phyloP scores from a whole-genome alignment of 495 filamentous ascomycete genomes.

The Penicillium maclennaniae region DNA sequence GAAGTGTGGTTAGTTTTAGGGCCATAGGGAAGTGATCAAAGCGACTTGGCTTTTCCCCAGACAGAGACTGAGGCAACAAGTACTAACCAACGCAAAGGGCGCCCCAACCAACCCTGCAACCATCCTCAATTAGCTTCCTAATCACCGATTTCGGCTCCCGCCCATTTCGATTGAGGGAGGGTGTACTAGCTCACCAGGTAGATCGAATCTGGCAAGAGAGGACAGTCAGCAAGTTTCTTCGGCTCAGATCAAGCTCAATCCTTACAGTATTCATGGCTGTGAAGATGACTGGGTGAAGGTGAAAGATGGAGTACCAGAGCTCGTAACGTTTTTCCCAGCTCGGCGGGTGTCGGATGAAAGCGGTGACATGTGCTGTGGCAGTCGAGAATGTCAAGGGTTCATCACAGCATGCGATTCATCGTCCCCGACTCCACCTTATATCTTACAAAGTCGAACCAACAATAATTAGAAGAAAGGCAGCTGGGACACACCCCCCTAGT shows the following conservation, averaged over 20 bases:
- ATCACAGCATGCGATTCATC: too few relatives aligned
- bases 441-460: too few relatives aligned
- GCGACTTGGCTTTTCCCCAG: neutral
- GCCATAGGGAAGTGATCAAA: neutral
- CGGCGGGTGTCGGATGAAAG: slow-evolving; percentile 2
- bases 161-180: slow-evolving; percentile 1
- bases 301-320: slow-evolving; percentile 12
- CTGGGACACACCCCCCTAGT: too few relatives aligned
- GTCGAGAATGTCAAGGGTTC: too few relatives aligned
- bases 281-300: slow-evolving; percentile 5
- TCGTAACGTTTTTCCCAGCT: slow-evolving; percentile 32
- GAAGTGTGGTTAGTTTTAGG: neutral
- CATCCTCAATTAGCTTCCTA: slow-evolving; percentile 22
- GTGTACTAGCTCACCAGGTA: slow-evolving; percentile 43
- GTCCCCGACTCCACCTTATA: too few relatives aligned
- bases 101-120: slow-evolving; percentile 79
- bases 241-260: neutral
- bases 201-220: slow-evolving; percentile 43
- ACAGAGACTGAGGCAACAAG: neutral
- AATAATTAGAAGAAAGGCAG: too few relatives aligned
- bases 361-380: neutral
- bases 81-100: slow-evolving; percentile 69
- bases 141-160: neutral
- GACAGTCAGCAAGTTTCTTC: neutral
- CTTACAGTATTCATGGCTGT: slow-evolving; percentile 48